Evolutionary conservation across 805 yeast species (phyloP), one percentile per base, ranked within the genome.

Genomic region (Deakozyma indianensis): DNA sequence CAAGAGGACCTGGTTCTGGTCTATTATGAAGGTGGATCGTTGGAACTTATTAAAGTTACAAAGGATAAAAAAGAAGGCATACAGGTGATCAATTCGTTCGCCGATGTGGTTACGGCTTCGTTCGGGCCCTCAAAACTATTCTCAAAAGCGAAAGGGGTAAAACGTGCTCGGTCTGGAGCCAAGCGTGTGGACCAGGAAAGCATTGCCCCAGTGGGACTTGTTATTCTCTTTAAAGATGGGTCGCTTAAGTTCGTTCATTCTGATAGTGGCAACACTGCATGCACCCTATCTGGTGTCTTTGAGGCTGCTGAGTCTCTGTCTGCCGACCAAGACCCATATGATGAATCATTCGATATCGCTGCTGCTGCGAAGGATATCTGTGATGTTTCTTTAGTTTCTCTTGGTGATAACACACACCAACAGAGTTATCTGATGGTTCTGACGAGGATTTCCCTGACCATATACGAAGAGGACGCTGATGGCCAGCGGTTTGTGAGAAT

Each of bases 1-100:
- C 58, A 50, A 16, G 56, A 53, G 35, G 52, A 53, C 3, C 51
- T 51, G 21, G 53, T 50, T 3, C 48, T 53, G 3, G 50, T 53
- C 3, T 48, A 51, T 16, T 54, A 53, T 0, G 51, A 51, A n/a
- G 62, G 56, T 21, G 63, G 54, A 3, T 11, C 4, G 9, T n/a
- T n/a, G 11, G 18, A 32, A 32, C 18, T 32, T 9, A 14, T 9
- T 20, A 7, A n/a, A n/a, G 16, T 32, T n/a, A 5, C 38, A 32
- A 32, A 9, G 38, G 38, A 9, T 5, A 32, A n/a, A 20, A 32
- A 32, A 32, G 38, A 32, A 5, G 18, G 18, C 18, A 9, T 32
- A 14, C 9, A 32, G 18, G 18, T 32, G 9, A 20, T 9, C 5
- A 7, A n/a, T 7, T 5, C 38, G 20, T 32, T 32, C 18, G 18